These are phyloP conservation scores for Didymosphaeria variabile DNA, from an alignment of 2,329 filamentous ascomycete genomes.

Conservation along the genomic window DNA sequence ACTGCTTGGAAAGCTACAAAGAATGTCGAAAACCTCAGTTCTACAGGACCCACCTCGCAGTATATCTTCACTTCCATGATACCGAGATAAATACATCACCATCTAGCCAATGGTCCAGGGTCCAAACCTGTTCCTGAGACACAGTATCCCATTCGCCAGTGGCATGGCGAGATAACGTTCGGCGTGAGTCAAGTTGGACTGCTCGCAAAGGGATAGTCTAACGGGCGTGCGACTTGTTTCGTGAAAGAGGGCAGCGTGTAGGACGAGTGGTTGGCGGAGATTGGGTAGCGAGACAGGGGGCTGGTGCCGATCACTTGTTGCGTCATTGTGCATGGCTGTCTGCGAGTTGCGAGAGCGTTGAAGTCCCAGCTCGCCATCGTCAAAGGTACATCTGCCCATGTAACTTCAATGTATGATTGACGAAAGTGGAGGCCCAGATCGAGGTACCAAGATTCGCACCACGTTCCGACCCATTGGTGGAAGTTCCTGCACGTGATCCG, in stretches of 20 bases:
- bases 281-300: constrained; percentile 17
- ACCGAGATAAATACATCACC: background rate
- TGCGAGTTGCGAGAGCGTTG: background rate
- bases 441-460: background rate
- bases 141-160: constrained; percentile 9
- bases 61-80: constrained; percentile 1
- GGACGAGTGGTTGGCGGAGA: constrained; percentile 16
- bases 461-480: background rate
- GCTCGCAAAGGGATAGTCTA: background rate
- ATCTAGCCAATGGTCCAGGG: constrained; percentile 15
- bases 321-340: constrained; percentile 17
- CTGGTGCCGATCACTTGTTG: constrained; percentile 17
- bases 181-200: constrained; percentile 5
- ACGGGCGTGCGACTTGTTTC: constrained; percentile 24
- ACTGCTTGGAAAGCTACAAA: background rate
- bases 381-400: background rate
- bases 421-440: constrained; percentile 3
- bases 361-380: too few species aligned
- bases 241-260: constrained; percentile 16
- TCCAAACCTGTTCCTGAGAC: constrained; percentile 32
- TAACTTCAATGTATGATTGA: background rate
- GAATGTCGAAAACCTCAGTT: background rate
- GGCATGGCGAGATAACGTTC: constrained; percentile 16
- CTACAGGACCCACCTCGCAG: background rate
- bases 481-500: background rate